Conservation (phyloP, 2,329 filamentous ascomycete species). For the Fusarium staphyleae region DNA sequence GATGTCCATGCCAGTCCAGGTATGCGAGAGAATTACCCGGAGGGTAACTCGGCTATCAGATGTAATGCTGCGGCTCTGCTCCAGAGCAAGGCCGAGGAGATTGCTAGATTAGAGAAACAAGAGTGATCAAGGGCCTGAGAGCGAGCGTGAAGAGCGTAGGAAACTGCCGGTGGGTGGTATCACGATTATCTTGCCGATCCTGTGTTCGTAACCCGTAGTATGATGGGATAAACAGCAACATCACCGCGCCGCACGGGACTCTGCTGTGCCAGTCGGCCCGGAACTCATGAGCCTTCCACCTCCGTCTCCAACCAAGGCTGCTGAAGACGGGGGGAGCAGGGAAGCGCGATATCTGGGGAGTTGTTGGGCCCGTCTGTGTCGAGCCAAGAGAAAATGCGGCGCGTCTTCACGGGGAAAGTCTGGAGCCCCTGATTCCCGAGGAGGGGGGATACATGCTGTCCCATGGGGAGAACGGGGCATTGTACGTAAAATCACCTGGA, state of each 20-base stretch:
- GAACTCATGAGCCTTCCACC: constrained; percentile 9
- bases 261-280: constrained; percentile 10
- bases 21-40: constrained; percentile 33
- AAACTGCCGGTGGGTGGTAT: constrained; percentile 17
- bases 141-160: constrained; percentile 6
- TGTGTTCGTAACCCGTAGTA: neutral
- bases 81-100: constrained; percentile 12
- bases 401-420: constrained; percentile 25
- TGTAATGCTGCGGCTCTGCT: constrained; percentile 8
- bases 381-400: constrained; percentile 6
- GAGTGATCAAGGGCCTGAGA: neutral
- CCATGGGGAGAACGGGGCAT: constrained; percentile 34
- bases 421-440: constrained; percentile 31
- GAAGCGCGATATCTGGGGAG: constrained; percentile 2
- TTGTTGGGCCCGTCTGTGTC: neutral
- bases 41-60: constrained; percentile 15
- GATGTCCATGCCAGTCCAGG: constrained; percentile 3
- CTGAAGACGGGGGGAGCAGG: neutral
- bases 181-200: constrained; percentile 10
- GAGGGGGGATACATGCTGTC: constrained; percentile 23
- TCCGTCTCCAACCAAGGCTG: neutral
- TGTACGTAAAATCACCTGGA: constrained; percentile 36
- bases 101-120: neutral
- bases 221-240: constrained; percentile 19
- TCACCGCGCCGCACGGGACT: constrained; percentile 18